phyloP scores from a whole-genome alignment of 176 grass and related monocot species.

The Metroxylon sagu region DNA sequence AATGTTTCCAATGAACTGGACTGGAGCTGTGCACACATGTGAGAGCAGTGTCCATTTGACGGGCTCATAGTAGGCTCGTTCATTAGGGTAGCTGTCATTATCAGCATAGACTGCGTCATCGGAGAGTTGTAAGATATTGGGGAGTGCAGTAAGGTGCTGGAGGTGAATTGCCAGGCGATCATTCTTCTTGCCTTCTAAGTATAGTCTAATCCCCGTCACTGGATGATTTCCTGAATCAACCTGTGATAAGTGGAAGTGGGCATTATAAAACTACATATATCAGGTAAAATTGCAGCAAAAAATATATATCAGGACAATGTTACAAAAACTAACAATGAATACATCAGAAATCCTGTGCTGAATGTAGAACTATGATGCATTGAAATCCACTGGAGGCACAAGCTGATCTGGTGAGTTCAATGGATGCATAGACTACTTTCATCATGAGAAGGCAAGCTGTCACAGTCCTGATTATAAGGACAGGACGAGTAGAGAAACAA shows the following conservation, averaged over 20 bases:
- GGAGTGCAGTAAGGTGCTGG: conserved; percentile 53
- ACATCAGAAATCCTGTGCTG: too few relatives aligned
- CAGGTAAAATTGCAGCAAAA: too few relatives aligned
- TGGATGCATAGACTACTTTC: too few relatives aligned
- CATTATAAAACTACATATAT: too few relatives aligned
- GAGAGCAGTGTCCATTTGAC: conserved; percentile 63
- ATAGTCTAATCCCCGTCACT: conserved; percentile 74
- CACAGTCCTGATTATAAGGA: too few relatives aligned
- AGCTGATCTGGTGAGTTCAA: too few relatives aligned
- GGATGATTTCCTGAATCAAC: conserved; percentile 58
- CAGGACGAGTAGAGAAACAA: too few relatives aligned
- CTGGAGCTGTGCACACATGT: conserved; percentile 78
- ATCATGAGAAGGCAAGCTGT: too few relatives aligned
- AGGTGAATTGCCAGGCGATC: conserved; percentile 70
- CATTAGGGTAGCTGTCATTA: conserved; percentile 13
- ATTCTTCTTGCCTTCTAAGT: conserved; percentile 75
- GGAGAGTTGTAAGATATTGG: conserved; percentile 28
- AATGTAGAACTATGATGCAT: too few relatives aligned
- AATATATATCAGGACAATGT: too few relatives aligned
- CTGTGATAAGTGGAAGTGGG: conserved; percentile 19
- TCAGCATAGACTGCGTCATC: conserved; percentile 25
- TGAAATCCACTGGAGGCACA: too few relatives aligned
- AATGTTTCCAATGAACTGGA: conserved; percentile 48
- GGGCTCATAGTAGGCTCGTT: conserved; percentile 52
- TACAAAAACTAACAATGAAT: too few relatives aligned